A percentile compares a stretch with the other conserved stretches of the same genome.
phyloP scores from a whole-genome alignment of 2,329 filamentous ascomycete species.

The Monosporascus sp. region DNA sequence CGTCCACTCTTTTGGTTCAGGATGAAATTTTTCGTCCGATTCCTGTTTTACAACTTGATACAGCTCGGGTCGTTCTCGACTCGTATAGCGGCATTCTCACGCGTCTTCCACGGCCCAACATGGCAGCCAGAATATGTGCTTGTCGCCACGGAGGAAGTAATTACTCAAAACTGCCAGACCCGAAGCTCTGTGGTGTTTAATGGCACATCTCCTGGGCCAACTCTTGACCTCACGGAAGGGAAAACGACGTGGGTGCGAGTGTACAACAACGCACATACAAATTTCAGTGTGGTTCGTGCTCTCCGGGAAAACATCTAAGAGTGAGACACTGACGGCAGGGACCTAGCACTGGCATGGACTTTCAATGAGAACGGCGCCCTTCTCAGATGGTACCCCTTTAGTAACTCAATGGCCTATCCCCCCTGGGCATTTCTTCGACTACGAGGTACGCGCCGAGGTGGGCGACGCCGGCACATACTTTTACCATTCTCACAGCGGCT shows the following conservation, averaged over 20 bases:
- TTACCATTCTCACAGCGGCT: conserved; percentile 62
- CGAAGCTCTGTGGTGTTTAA: conserved; percentile 46
- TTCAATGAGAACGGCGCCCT: conserved; percentile 52
- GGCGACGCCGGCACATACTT: conserved; percentile 60
- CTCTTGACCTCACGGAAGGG: conserved; percentile 41
- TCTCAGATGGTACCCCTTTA: conserved; percentile 57
- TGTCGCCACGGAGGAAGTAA: conserved; percentile 26
- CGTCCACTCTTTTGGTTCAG: not conserved
- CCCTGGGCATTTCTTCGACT: conserved; percentile 59
- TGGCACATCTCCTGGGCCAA: conserved; percentile 46
- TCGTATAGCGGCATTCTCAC: not conserved
- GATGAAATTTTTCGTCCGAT: not conserved
- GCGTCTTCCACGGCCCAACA: conserved; percentile 13
- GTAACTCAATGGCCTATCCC: conserved; percentile 63
- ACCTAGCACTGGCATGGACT: conserved; percentile 63
- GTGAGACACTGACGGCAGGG: not conserved
- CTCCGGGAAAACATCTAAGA: not conserved
- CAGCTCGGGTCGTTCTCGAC: not conserved
- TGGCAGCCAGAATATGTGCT: conserved; percentile 28
- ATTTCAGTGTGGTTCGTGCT: conserved; percentile 46
- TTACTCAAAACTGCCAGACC: conserved; percentile 40
- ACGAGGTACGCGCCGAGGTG: conserved; percentile 50
- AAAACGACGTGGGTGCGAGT: conserved; percentile 52
- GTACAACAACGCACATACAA: conserved; percentile 50
- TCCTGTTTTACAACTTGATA: not conserved